Evolutionary conservation across 345 rosid species (phyloP), one percentile per base, ranked within the genome.

Genomic region (Alliaria petiolata): DNA sequence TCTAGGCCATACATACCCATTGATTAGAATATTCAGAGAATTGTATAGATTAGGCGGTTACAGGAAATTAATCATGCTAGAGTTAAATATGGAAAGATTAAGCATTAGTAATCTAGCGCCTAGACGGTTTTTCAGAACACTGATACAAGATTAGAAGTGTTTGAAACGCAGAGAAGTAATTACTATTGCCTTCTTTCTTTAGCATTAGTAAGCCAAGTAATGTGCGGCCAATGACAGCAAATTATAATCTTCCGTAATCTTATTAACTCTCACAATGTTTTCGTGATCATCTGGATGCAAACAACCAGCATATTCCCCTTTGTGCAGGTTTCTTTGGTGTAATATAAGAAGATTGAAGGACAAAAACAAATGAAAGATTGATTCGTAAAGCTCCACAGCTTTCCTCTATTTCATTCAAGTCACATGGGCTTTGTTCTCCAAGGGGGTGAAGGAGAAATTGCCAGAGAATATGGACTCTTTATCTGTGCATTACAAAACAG

Each of bases 381-480:
- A 67, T 44, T 53, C 36, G 14, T 30, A 25, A 46, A 63, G 54
- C 22, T 7, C 34, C 75, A 64, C 20, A 46, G 31, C n/a, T 65
- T 20, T 74, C 65, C 34, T 60, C 52, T 61, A 40, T 71, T 78
- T 75, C 78, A 52, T 46, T 49, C 15, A 79, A 17, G 38, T 69
- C 79, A 25, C 73, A 12, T 52, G 67, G 64, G 64, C 22, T 52
- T 16, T 55, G 63, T 55, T 76, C 69, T 84, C 83, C 85, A 89
- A 78, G 13, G 89, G 58, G 54, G 87, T 91, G 86, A 87, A 93
- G 78, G 72, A 74, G 85, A 93, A 89, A 77, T 93, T 91, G 62
- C 98, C 97, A 14, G 97, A 91, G 74, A 81, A 87, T 80, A 93
- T 83, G 53, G 91, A 84, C 65, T 87, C 92, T 82, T 86, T 91